A percentile compares a stretch with the other conserved stretches of the same genome.
Evolutionary conservation across 169 alveolate species (phyloP).

Genomic region (Babesia caballi): DNA sequence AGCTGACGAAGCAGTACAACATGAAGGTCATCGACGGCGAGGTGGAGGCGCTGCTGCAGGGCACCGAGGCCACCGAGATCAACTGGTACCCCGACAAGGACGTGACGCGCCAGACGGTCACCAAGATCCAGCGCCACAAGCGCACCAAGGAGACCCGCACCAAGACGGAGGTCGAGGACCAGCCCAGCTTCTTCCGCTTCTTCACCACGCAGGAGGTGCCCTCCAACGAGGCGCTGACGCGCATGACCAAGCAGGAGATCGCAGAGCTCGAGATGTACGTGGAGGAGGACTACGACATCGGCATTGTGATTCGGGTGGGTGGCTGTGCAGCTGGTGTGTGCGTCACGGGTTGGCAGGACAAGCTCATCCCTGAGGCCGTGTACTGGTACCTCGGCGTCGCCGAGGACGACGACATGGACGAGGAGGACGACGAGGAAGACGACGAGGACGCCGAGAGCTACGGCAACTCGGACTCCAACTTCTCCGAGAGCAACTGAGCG

Average conservation of each 20-base stretch:
- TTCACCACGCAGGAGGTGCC: slow-evolving; percentile 74
- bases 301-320: slow-evolving; percentile 70
- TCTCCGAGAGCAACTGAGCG: slow-evolving; percentile 54
- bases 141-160: slow-evolving; percentile 75
- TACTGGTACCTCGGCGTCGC: slow-evolving; percentile 77
- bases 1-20: slow-evolving; percentile 74
- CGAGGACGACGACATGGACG: slow-evolving; percentile 78
- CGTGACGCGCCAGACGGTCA: slow-evolving; percentile 72
- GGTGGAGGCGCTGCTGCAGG: slow-evolving; percentile 77
- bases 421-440: slow-evolving; percentile 71
- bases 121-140: slow-evolving; percentile 73
- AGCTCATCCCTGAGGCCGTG: slow-evolving; percentile 77
- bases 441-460: slow-evolving; percentile 69
- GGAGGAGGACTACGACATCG: slow-evolving; percentile 80
- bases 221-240: slow-evolving; percentile 43
- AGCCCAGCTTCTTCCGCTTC: slow-evolving; percentile 78
- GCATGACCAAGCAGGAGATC: slow-evolving; percentile 69
- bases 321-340: not conserved
- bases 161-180: slow-evolving; percentile 73
- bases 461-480: slow-evolving; percentile 51
- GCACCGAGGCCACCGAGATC: slow-evolving; percentile 78
- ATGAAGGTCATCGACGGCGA: slow-evolving; percentile 80
- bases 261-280: slow-evolving; percentile 79
- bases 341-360: slow-evolving; percentile 37
- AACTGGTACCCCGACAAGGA: slow-evolving; percentile 78